Base-by-base conservation (phyloP, 2,329 filamentous ascomycete species). In the Trichophaea hybrida region DNA sequence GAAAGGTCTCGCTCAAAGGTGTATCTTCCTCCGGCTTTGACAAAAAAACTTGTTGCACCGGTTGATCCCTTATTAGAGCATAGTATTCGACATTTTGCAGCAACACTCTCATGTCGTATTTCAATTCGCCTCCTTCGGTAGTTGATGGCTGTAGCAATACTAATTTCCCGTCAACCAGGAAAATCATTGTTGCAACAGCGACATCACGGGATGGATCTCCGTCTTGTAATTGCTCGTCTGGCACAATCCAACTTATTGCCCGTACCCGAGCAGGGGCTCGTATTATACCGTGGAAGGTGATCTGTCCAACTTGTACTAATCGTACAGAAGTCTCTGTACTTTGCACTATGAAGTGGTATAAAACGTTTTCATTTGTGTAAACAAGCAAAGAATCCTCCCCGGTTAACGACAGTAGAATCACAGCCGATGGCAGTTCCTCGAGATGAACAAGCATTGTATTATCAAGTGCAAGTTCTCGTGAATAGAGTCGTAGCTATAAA, bases 51-150 rank as follows among this genome's bases (percentile, higher is more conserved):
- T 61, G 59, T 34, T 58, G 66, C n/a, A 48, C 38, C 17, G 81
- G 82, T 68, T 94, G 86, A 69, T 98, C 93, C 64, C 90, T 83
- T 82, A 94, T 94, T 68, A 93, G 82, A 57, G 85, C 84, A 71
- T 95, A 96, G 69, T 93, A 97, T 71, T 98, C 93, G 44, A 97
- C 89, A 68, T 94, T 94, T 68, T 96, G 88, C 10, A 90, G 89
- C 69, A 98, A 85, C 61, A 97, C 85, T 7, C 90, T 85, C 93
- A 98, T 98, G 70, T 97, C 91, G 70, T 98, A 98, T 74, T 96
- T 97, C 55, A 96, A 77, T 67, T 89, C 85, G 4, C 87, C 86
- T 48, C 85, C 81, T 53, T 87, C 86, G 55, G 86, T 90, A 4
- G 88, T 76, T 0, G 88, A 90, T 1, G 93, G 91, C 65, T 94